Percentiles rank a stretch among this genome's conserved stretches.
Evolutionary conservation across 2,329 filamentous ascomycete species (phyloP).

Genomic region (Clarireedia monteithiana): DNA sequence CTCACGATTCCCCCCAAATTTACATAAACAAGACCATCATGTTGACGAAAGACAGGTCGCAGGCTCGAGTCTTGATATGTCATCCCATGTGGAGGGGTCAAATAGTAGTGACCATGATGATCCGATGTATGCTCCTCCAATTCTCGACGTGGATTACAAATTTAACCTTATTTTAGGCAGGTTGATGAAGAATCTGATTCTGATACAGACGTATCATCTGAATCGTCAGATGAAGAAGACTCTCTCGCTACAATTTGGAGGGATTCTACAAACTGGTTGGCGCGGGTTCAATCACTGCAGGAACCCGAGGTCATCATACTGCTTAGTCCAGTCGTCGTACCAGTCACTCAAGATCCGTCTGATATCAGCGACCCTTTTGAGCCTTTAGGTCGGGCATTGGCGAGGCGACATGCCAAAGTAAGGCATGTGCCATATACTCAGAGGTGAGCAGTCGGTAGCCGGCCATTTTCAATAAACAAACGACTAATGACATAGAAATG

Average conservation of each 20-base stretch:
- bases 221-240: background rate
- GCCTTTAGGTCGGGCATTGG: slow-evolving; percentile 56
- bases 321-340: slow-evolving; percentile 49
- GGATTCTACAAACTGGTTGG: slow-evolving; percentile 37
- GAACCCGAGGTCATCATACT: slow-evolving; percentile 51
- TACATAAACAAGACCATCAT: background rate
- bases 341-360: slow-evolving; percentile 34
- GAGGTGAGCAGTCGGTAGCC: slow-evolving; percentile 24
- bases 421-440: slow-evolving; percentile 67
- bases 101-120: background rate
- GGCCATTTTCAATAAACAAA: slow-evolving; percentile 4
- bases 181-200: background rate
- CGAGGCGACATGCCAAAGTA: slow-evolving; percentile 50
- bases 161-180: slow-evolving; percentile 1
- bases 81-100: background rate
- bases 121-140: slow-evolving; percentile 1
- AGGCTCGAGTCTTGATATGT: slow-evolving; percentile 1
- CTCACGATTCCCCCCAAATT: background rate
- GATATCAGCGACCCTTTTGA: slow-evolving; percentile 62
- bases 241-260: slow-evolving; percentile 15
- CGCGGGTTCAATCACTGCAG: slow-evolving; percentile 38
- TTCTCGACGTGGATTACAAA: background rate
- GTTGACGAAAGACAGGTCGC: slow-evolving; percentile 7
- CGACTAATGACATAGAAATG: slow-evolving; percentile 17
- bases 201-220: slow-evolving; percentile 1